phyloP scores from a whole-genome alignment of 305 asterid species.

The Solanum chacoense region DNA sequence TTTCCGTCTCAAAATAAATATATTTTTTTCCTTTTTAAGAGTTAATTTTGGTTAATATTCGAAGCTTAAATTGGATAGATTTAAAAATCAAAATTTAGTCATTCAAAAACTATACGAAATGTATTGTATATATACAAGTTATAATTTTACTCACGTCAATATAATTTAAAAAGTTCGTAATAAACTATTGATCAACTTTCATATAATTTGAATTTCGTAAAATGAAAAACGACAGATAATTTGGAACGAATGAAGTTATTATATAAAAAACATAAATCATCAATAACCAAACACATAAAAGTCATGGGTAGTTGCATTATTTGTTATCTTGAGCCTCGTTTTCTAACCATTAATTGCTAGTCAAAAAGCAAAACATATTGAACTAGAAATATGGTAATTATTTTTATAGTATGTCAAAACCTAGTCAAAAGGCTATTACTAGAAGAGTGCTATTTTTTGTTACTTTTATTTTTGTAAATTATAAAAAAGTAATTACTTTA shows the following conservation, averaged over 20 bases:
- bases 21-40: neutral
- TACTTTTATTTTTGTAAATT: neutral
- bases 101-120: neutral
- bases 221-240: neutral
- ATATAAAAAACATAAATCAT: neutral
- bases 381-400: neutral
- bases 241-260: fast-evolving
- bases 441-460: neutral
- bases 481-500: neutral
- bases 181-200: neutral
- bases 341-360: neutral
- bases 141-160: neutral
- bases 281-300: neutral
- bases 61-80: neutral
- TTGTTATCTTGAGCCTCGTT: neutral
- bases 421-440: neutral
- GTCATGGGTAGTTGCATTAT: neutral
- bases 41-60: neutral
- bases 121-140: neutral
- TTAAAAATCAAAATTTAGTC: neutral
- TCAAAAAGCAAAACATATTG: neutral
- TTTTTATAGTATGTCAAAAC: neutral
- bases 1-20: neutral
- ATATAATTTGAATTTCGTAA: neutral
- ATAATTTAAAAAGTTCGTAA: neutral